phyloP scores from a whole-genome alignment of 2,329 filamentous ascomycete species.

The Calycina herbarum region DNA sequence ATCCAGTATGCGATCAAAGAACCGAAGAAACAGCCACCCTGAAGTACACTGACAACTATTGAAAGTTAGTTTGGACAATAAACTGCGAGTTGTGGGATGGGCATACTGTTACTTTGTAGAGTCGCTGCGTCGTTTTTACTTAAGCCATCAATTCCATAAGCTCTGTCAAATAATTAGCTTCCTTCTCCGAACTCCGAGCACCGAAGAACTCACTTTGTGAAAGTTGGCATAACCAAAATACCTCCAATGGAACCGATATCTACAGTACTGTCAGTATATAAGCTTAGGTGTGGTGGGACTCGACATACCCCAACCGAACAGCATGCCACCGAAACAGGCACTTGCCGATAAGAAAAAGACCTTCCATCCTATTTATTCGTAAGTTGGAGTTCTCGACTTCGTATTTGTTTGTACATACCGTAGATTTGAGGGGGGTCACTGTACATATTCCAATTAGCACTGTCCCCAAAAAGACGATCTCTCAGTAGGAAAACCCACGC shows the following conservation, averaged over 20 bases:
- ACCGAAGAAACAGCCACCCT: conserved; percentile 67
- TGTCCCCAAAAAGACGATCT: neutral
- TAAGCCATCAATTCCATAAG: conserved; percentile 40
- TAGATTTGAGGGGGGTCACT: conserved; percentile 35
- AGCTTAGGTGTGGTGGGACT: neutral
- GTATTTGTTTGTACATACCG: conserved; percentile 16
- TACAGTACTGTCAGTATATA: conserved; percentile 12
- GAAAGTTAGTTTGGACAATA: neutral
- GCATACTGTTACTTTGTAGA: conserved; percentile 52
- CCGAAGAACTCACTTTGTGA: conserved; percentile 49
- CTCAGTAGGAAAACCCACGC: conserved; percentile 31
- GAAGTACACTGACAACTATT: conserved; percentile 66
- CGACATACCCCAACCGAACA: conserved; percentile 52
- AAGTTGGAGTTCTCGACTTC: neutral
- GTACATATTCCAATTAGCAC: neutral
- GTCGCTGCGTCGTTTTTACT: conserved; percentile 43
- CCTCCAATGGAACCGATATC: conserved; percentile 77
- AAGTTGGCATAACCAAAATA: conserved; percentile 67
- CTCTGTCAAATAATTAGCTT: conserved; percentile 45
- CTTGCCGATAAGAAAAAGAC: conserved; percentile 56
- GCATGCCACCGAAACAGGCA: conserved; percentile 67
- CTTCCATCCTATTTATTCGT: conserved; percentile 59
- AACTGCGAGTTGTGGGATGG: neutral
- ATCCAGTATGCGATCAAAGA: conserved; percentile 50
- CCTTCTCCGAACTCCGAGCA: conserved; percentile 34